Percentiles rank a stretch among this genome's conserved stretches.
Evolutionary conservation across 2,329 filamentous ascomycete genomes (phyloP).

Genomic region (Monilinia fructicola): DNA sequence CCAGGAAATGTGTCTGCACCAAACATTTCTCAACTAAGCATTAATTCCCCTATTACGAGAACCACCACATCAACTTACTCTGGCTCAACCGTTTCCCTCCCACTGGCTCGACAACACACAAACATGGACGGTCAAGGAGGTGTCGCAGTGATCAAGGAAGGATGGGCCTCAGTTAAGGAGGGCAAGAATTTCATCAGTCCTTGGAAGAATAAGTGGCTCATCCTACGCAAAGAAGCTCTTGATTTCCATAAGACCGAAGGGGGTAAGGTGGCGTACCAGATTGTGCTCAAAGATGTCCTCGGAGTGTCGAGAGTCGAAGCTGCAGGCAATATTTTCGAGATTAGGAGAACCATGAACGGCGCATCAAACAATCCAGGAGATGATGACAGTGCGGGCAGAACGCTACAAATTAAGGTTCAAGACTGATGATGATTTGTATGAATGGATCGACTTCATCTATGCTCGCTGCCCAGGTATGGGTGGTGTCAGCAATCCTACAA

Average conservation of each 20-base stretch:
- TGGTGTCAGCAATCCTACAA: slow-evolving; percentile 96
- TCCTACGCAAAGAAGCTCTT: slow-evolving; percentile 86
- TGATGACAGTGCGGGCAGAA: slow-evolving; percentile 72
- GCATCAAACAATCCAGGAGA: slow-evolving; percentile 70
- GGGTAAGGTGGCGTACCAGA: slow-evolving; percentile 81
- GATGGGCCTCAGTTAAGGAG: slow-evolving; percentile 85
- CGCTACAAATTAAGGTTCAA: slow-evolving; percentile 94
- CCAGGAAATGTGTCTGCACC: slow-evolving; percentile 78
- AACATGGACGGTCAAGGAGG: slow-evolving; percentile 64
- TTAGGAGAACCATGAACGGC: slow-evolving; percentile 72
- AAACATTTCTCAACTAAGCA: slow-evolving; percentile 58
- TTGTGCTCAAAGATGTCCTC: slow-evolving; percentile 82
- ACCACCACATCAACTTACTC: slow-evolving; percentile 66
- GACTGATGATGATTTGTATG: slow-evolving; percentile 93
- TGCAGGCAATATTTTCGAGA: slow-evolving; percentile 89
- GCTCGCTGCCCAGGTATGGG: slow-evolving; percentile 96
- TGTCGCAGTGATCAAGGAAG: slow-evolving; percentile 75
- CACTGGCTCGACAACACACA: slow-evolving; percentile 59
- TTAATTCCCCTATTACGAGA: slow-evolving; percentile 63
- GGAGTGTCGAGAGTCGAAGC: slow-evolving; percentile 90
- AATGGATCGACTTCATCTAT: slow-evolving; percentile 98
- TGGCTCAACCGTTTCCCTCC: slow-evolving; percentile 70
- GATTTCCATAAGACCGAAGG: slow-evolving; percentile 93
- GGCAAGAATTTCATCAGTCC: slow-evolving; percentile 79
- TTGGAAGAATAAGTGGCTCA: slow-evolving; percentile 90